Conservation (phyloP, 768 basidiomycete genomes). For the Floccularia luteovirens region DNA sequence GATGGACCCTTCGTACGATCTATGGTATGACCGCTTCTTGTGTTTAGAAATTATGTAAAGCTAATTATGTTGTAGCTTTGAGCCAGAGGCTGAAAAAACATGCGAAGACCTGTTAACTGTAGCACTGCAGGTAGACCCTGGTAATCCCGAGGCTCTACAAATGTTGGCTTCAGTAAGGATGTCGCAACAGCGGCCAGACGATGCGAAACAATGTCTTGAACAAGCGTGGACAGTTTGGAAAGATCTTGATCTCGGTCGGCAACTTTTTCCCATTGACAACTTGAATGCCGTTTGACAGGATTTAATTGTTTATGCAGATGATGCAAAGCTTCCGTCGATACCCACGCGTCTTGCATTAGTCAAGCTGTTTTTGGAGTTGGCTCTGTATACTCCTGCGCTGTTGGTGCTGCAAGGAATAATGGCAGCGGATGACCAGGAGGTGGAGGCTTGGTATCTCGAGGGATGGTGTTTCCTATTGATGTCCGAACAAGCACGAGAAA, state of each 20-base stretch:
- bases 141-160: slow-evolving; percentile 75
- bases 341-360: slow-evolving; percentile 65
- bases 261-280: neutral
- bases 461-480: slow-evolving; percentile 91
- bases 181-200: slow-evolving; percentile 79
- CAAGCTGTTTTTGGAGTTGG: slow-evolving; percentile 77
- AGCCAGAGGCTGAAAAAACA: slow-evolving; percentile 71
- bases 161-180: slow-evolving; percentile 80
- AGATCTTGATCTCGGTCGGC: slow-evolving; percentile 48
- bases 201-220: slow-evolving; percentile 65
- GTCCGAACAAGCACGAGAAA: slow-evolving; percentile 63
- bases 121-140: slow-evolving; percentile 70
- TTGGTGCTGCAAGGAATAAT: slow-evolving; percentile 74
- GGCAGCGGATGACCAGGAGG: slow-evolving; percentile 74
- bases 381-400: slow-evolving; percentile 63
- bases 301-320: slow-evolving; percentile 33
- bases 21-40: slow-evolving; percentile 50
- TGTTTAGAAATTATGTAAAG: neutral
- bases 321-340: slow-evolving; percentile 62
- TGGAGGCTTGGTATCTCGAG: slow-evolving; percentile 92
- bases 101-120: slow-evolving; percentile 70
- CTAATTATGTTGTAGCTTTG: slow-evolving; percentile 44
- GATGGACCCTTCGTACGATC: slow-evolving; percentile 88
- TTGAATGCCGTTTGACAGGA: neutral
- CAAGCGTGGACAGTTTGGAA: slow-evolving; percentile 65